Evolutionary conservation across 495 filamentous ascomycete species (phyloP).

Genomic region (Lasiosphaeris hirsuta): DNA sequence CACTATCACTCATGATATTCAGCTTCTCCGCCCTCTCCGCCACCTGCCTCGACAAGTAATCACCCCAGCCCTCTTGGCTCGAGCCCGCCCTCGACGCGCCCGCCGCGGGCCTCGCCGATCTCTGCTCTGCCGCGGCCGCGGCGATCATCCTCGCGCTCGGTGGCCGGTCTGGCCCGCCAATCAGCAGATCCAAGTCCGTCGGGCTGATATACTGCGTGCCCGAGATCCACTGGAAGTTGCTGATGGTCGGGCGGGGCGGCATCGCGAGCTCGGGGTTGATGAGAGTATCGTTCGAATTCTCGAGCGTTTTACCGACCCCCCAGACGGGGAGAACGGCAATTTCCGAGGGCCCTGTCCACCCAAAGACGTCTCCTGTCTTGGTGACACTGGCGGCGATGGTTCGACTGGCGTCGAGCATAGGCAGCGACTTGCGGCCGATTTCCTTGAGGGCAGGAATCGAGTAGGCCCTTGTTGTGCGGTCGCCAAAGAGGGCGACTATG

Average conservation of each 20-base stretch:
- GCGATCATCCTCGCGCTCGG: constrained; percentile 71
- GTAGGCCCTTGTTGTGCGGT: constrained; percentile 73
- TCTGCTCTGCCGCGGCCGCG: constrained; percentile 44
- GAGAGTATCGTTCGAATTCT: constrained; percentile 63
- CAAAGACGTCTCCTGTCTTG: constrained; percentile 72
- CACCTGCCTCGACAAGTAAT: constrained; percentile 73
- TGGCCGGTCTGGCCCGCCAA: constrained; percentile 84
- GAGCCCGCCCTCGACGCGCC: constrained; percentile 53
- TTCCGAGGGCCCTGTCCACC: constrained; percentile 89
- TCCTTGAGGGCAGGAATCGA: constrained; percentile 85
- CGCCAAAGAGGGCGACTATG: constrained; percentile 77
- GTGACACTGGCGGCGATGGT: constrained; percentile 65
- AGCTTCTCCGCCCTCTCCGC: constrained; percentile 88
- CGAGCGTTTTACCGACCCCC: constrained; percentile 61
- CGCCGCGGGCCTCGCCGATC: constrained; percentile 35
- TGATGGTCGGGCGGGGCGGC: constrained; percentile 89
- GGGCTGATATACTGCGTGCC: constrained; percentile 90
- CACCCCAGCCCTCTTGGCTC: constrained; percentile 52
- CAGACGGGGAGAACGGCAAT: constrained; percentile 75
- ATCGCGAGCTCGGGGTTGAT: constrained; percentile 68
- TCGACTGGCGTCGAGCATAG: constrained; percentile 69
- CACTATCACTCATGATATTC: constrained; percentile 73
- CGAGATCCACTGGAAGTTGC: constrained; percentile 91
- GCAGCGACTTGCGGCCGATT: constrained; percentile 62
- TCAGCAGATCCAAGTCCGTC: constrained; percentile 85